phyloP scores from a whole-genome alignment of 306 rosid genomes.

The Ormosia semicastrata region DNA sequence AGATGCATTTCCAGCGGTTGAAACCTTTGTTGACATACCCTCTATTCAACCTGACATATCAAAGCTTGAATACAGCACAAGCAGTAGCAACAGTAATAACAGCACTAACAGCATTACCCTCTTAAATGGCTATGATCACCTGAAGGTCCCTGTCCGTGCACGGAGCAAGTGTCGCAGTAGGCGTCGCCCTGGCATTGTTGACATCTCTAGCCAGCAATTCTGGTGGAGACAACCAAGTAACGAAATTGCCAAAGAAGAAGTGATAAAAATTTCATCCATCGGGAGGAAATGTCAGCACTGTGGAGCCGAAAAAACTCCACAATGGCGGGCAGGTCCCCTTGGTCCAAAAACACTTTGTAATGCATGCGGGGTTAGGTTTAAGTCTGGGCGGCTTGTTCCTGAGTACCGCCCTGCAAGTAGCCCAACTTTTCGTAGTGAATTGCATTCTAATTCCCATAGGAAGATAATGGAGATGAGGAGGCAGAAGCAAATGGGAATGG shows the following conservation, averaged over 20 bases:
- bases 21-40: conserved; percentile 48
- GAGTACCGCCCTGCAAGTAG: conserved; percentile 80
- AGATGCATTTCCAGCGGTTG: conserved; percentile 75
- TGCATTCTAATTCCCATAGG: conserved; percentile 80
- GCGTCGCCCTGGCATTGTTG: conserved; percentile 27
- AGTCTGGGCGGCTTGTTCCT: conserved; percentile 69
- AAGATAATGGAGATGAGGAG: conserved; percentile 70
- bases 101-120: conserved; percentile 38
- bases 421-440: conserved; percentile 53
- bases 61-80: conserved; percentile 50
- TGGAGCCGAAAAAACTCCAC: conserved; percentile 68
- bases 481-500: conserved; percentile 43
- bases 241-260: conserved; percentile 12
- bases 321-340: conserved; percentile 75
- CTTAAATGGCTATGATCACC: conserved; percentile 48
- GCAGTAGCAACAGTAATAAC: conserved; percentile 49
- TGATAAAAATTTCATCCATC: not conserved
- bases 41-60: conserved; percentile 34
- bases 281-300: conserved; percentile 74
- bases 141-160: conserved; percentile 62
- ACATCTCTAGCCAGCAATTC: conserved; percentile 30
- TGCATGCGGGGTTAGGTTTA: conserved; percentile 77
- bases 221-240: conserved; percentile 34
- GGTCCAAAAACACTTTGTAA: conserved; percentile 80
- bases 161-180: conserved; percentile 54